A percentile compares a stretch with the other conserved stretches of the same genome.
These are phyloP conservation scores for Grosmannia serpens DNA, from an alignment of 2,329 filamentous ascomycete species.

Conservation along the genomic window DNA sequence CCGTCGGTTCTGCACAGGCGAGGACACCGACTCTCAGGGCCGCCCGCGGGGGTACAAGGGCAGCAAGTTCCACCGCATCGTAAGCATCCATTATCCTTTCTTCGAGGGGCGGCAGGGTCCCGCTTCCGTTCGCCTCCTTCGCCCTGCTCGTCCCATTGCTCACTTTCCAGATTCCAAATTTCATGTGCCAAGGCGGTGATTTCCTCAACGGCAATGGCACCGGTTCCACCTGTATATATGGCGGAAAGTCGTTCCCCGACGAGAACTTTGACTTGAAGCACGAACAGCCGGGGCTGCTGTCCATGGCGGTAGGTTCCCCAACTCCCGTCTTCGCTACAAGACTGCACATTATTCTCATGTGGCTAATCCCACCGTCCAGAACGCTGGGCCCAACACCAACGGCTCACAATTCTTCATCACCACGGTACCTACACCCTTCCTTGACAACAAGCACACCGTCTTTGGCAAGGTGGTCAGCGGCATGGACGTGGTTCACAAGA, in stretches of 20 bases:
- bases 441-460: slow-evolving; percentile 90
- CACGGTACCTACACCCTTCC: slow-evolving; percentile 71
- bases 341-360: neutral
- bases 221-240: slow-evolving; percentile 80
- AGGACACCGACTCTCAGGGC: slow-evolving; percentile 67
- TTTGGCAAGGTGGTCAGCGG: slow-evolving; percentile 86
- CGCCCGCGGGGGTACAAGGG: slow-evolving; percentile 89
- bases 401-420: slow-evolving; percentile 98
- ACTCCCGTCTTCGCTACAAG: too few species aligned
- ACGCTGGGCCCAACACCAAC: slow-evolving; percentile 84
- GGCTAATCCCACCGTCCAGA: slow-evolving; percentile 36
- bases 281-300: slow-evolving; percentile 67
- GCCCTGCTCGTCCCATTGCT: neutral
- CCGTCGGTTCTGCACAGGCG: slow-evolving; percentile 90
- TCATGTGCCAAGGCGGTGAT: slow-evolving; percentile 97
- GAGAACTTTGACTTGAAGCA: slow-evolving; percentile 82
- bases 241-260: slow-evolving; percentile 71
- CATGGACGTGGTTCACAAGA: slow-evolving; percentile 82
- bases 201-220: slow-evolving; percentile 85
- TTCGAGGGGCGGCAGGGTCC: too few species aligned
- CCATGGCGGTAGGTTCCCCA: slow-evolving; percentile 67
- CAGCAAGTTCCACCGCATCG: slow-evolving; percentile 86
- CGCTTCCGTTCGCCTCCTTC: neutral
- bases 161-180: slow-evolving; percentile 64
- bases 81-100: too few species aligned